phyloP scores from a whole-genome alignment of 305 asterid genomes.

The Coffea humblotiana region DNA sequence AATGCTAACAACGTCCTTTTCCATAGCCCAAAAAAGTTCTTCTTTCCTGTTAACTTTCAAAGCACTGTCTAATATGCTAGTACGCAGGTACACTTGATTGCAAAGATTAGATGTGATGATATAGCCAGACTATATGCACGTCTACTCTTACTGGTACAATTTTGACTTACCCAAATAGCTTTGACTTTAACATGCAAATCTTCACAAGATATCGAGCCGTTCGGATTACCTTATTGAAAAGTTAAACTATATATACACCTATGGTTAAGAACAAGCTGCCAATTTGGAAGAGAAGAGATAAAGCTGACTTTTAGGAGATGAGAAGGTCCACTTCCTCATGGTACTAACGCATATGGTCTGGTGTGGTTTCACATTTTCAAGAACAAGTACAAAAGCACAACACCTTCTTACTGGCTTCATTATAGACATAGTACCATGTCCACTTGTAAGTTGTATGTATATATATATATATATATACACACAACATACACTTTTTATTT shows the following conservation, averaged over 20 bases:
- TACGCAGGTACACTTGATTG: neutral
- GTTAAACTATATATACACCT: neutral
- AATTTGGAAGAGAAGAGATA: neutral
- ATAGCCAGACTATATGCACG: neutral
- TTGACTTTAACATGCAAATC: neutral
- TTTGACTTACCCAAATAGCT: neutral
- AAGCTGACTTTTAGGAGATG: neutral
- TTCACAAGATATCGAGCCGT: neutral
- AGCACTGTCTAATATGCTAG: neutral
- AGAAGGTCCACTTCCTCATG: neutral
- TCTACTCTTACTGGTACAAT: neutral
- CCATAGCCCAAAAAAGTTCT: too few species aligned
- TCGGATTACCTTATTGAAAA: neutral
- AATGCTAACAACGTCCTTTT: too few species aligned
- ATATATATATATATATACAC: too few species aligned
- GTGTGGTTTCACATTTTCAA: neutral
- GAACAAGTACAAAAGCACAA: neutral
- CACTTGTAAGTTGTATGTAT: neutral
- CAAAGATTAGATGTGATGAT: neutral
- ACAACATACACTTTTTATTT: neutral
- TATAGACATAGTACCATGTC: neutral
- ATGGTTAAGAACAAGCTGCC: neutral
- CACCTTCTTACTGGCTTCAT: neutral
- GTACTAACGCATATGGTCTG: neutral
- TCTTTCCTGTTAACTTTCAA: too few species aligned